These are phyloP conservation scores for Gomphus bonarii DNA, from an alignment of 1,284 basidiomycete genomes.

Conservation along the genomic window DNA sequence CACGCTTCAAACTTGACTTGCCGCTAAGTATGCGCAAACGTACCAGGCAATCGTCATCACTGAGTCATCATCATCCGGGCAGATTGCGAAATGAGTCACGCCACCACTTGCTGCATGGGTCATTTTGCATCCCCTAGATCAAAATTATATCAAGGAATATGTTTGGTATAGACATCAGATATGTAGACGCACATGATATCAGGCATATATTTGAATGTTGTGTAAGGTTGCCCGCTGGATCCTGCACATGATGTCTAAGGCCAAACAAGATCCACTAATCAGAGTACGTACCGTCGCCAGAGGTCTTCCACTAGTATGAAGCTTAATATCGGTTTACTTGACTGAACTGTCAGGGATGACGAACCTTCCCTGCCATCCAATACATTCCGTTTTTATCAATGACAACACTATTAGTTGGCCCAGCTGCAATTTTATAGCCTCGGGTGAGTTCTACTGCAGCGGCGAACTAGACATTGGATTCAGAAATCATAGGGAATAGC, in stretches of 20 bases:
- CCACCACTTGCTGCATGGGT: slow-evolving; percentile 65
- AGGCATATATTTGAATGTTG: slow-evolving; percentile 70
- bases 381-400: slow-evolving; percentile 78
- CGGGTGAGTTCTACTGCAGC: slow-evolving; percentile 56
- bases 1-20: background rate
- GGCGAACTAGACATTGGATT: slow-evolving; percentile 42
- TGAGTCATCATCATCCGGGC: slow-evolving; percentile 58
- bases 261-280: slow-evolving; percentile 11
- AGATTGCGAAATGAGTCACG: slow-evolving; percentile 81
- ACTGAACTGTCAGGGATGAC: slow-evolving; percentile 13
- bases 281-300: slow-evolving; percentile 65
- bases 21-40: background rate
- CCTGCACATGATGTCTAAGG: slow-evolving; percentile 28
- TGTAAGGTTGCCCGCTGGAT: slow-evolving; percentile 74
- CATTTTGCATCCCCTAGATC: slow-evolving; percentile 62
- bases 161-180: slow-evolving; percentile 5
- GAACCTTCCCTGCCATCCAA: slow-evolving; percentile 74
- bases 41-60: slow-evolving; percentile 74
- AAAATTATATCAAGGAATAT: slow-evolving; percentile 1
- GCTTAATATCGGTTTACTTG: background rate
- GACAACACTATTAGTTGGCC: slow-evolving; percentile 76
- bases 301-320: slow-evolving; percentile 71
- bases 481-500: background rate
- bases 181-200: slow-evolving; percentile 55
- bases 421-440: slow-evolving; percentile 62